These are phyloP conservation scores for Cinnamomum micranthum DNA, from an alignment of 164 flowering plant genomes.

Conservation along the genomic window DNA sequence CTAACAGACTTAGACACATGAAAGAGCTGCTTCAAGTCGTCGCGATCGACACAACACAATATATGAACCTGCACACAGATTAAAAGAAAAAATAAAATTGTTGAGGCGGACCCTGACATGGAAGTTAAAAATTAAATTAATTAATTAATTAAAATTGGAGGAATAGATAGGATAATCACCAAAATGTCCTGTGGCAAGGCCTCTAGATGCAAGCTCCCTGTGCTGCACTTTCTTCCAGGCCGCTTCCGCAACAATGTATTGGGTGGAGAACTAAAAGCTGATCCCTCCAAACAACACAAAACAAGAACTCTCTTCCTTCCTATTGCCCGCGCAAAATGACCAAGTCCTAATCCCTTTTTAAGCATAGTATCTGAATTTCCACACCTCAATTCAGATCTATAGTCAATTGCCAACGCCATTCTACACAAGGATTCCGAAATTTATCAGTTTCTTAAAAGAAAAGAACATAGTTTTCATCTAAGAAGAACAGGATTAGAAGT, in stretches of 20 bases:
- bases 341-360: neutral
- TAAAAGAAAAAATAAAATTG: too few relatives aligned
- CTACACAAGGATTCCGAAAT: too few relatives aligned
- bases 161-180: conserved; percentile 26
- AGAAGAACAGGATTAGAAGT: too few relatives aligned
- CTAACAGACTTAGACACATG: conserved; percentile 56
- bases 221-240: neutral
- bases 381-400: neutral
- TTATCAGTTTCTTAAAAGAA: too few relatives aligned
- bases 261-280: conserved; percentile 5
- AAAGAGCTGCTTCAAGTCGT: conserved; percentile 66
- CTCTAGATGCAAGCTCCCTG: conserved; percentile 35
- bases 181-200: conserved; percentile 61
- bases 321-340: conserved; percentile 26
- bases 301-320: conserved; percentile 57
- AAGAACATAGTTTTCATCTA: too few relatives aligned
- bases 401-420: neutral
- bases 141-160: too few relatives aligned
- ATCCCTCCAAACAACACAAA: conserved; percentile 14
- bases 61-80: conserved; percentile 26
- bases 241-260: conserved; percentile 32
- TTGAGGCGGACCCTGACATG: too few relatives aligned
- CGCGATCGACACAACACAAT: conserved; percentile 66
- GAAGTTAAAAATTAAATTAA: too few relatives aligned
- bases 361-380: neutral